Evolutionary conservation across 108 stramenopile genomes (phyloP).

Genomic region (Nannochloropsis oceanica): DNA sequence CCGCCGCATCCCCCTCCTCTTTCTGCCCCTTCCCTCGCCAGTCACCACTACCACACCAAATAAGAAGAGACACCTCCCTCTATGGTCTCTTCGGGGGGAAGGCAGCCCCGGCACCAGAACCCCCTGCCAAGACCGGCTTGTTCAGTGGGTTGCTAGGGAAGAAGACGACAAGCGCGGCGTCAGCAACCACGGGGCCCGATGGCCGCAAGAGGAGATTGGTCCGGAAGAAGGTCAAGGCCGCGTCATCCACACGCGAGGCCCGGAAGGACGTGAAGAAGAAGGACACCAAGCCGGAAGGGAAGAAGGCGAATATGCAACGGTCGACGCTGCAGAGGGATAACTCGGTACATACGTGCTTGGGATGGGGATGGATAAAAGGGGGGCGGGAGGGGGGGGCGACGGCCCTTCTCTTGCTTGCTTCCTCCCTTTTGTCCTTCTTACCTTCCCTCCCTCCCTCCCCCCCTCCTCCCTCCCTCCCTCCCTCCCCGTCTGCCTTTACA

Average conservation of each 20-base stretch:
- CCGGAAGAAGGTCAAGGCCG: neutral
- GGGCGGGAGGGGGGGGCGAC: neutral
- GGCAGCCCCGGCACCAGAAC: neutral
- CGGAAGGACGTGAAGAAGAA: neutral
- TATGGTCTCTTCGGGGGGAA: neutral
- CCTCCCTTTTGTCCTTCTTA: neutral
- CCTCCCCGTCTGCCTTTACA: neutral
- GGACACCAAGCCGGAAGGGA: neutral
- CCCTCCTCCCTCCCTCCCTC: neutral
- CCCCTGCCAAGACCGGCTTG: neutral
- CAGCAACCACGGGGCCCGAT: neutral
- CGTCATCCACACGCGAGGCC: neutral
- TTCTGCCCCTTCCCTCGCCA: neutral
- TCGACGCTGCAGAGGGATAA: neutral
- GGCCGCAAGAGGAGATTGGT: neutral
- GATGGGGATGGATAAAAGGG: neutral
- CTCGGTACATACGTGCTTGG: neutral
- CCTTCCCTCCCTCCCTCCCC: neutral
- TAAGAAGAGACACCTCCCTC: neutral
- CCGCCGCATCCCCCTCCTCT: neutral
- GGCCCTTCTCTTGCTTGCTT: neutral
- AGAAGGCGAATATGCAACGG: neutral
- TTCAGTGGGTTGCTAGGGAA: neutral
- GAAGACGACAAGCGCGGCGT: neutral
- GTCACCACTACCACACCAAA: neutral